Evolutionary conservation across 805 yeast species (phyloP), one percentile per base, ranked within the genome.

Genomic region (Barnettozyma sucrosica): DNA sequence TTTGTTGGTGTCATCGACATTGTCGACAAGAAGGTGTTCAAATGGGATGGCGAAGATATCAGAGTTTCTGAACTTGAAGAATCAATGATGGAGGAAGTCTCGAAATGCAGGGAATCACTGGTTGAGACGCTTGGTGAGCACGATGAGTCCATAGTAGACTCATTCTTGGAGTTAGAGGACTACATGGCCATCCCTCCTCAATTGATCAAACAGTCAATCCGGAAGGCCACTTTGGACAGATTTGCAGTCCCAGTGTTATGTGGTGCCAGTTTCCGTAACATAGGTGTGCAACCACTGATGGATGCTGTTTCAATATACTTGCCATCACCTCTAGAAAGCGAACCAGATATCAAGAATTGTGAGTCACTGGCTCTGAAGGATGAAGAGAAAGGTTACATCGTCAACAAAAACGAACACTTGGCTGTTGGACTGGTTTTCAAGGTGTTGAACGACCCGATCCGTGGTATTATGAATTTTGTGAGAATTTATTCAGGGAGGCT

Each of bases 271-370:
- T 93, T 92, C 66, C 77, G 75, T 55, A 92, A 92, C 63, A 85
- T 92, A 41, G 99, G 99, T 23, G 96, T 93, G 3, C 98, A 93
- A 62, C 97, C 98, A 1, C 68, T 93, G 43, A 66, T 93, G 66
- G 97, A 92, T 65, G 90, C 95, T 0, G 76, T 90, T 11, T 76
- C 80, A 2, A 76, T 77, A 46, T 93, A 77, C 57, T 67, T 93
- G 16, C 98, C 99, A 0, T 80, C 89, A 2, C 98, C 98, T 1
- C 53, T 75, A 3, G 89, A 89, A 51, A 71, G 75, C 1, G 61
- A 62, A 1, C 93, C 95, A 0, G 80, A 79, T 41, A 72, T 83
- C 3, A 53, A 52, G 24, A 43, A 43, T 23, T 24, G 36, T 39
- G 50, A 47, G n/a, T 33, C 41, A 14, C 47, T 68, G 10, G 67